phyloP scores from a whole-genome alignment of 2,329 filamentous ascomycete species.

The Aureobasidium sp. region DNA sequence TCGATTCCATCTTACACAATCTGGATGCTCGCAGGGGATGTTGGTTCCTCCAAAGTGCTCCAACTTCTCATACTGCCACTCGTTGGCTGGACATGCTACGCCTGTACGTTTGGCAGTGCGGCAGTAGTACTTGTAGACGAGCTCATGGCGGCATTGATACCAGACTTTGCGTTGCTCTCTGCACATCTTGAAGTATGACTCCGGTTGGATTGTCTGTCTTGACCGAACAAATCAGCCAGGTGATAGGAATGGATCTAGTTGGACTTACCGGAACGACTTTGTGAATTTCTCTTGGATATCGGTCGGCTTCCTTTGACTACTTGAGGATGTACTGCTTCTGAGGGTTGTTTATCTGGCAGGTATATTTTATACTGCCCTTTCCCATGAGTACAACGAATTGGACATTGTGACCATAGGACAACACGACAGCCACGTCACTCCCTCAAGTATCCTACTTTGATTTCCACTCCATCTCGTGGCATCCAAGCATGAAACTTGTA shows the following conservation, averaged over 20 bases:
- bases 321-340: not conserved
- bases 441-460: constrained; percentile 11
- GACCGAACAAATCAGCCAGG: not conserved
- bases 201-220: not conserved
- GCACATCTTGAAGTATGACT: not conserved
- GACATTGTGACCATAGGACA: not conserved
- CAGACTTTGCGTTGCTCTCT: constrained; percentile 6
- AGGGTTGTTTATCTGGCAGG: not conserved
- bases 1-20: constrained; percentile 15
- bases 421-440: constrained; percentile 6
- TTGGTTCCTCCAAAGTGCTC: constrained; percentile 9
- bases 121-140: constrained; percentile 1
- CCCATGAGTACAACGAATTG: not conserved
- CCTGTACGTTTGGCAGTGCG: not conserved
- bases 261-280: not conserved
- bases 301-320: not conserved
- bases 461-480: constrained; percentile 8
- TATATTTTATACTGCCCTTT: not conserved
- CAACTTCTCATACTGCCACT: constrained; percentile 10
- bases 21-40: constrained; percentile 10
- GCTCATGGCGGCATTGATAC: constrained; percentile 11
- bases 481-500: constrained; percentile 18
- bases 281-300: not conserved
- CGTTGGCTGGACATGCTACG: not conserved
- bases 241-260: not conserved